Conservation (phyloP, 2,329 filamentous ascomycete species). For the Aureobasidium uvarum region DNA sequence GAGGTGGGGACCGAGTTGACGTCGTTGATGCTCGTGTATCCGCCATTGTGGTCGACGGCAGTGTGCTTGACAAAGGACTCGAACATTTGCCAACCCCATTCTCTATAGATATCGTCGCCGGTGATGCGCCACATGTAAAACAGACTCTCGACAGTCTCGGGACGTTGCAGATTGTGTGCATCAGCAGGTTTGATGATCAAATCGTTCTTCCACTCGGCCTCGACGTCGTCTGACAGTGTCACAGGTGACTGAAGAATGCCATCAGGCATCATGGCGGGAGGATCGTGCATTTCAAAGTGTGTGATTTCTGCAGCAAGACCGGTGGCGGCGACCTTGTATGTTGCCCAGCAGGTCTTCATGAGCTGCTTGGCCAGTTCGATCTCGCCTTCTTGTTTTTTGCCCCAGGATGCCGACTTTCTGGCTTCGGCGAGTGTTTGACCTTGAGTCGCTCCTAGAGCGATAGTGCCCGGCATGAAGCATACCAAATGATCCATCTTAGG, state of each 20-base stretch:
- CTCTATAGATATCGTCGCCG: slow-evolving; percentile 78
- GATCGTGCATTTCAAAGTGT: slow-evolving; percentile 74
- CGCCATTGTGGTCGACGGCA: slow-evolving; percentile 70
- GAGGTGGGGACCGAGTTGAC: slow-evolving; percentile 69
- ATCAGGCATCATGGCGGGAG: slow-evolving; percentile 62
- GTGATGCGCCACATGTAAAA: slow-evolving; percentile 99
- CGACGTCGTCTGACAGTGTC: slow-evolving; percentile 45
- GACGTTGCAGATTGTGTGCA: slow-evolving; percentile 87
- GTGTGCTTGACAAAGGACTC: slow-evolving; percentile 85
- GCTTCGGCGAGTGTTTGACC: slow-evolving; percentile 74
- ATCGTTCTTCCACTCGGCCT: slow-evolving; percentile 71
- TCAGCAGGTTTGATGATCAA: slow-evolving; percentile 79
- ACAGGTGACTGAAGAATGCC: slow-evolving; percentile 47
- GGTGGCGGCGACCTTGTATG: slow-evolving; percentile 87
- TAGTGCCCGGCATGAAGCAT: slow-evolving; percentile 96
- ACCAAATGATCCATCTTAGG: slow-evolving; percentile 98
- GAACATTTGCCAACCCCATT: slow-evolving; percentile 99
- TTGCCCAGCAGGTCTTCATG: slow-evolving; percentile 97
- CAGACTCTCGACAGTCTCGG: slow-evolving; percentile 92
- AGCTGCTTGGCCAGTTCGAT: slow-evolving; percentile 84
- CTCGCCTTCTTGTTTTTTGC: slow-evolving; percentile 75
- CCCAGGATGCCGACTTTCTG: slow-evolving; percentile 68
- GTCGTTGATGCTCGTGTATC: slow-evolving; percentile 78
- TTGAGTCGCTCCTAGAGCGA: slow-evolving; percentile 81
- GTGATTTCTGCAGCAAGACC: slow-evolving; percentile 94